Evolutionary conservation across 2,329 filamentous ascomycete species (phyloP).

Genomic region (Celoporthe dispersa): DNA sequence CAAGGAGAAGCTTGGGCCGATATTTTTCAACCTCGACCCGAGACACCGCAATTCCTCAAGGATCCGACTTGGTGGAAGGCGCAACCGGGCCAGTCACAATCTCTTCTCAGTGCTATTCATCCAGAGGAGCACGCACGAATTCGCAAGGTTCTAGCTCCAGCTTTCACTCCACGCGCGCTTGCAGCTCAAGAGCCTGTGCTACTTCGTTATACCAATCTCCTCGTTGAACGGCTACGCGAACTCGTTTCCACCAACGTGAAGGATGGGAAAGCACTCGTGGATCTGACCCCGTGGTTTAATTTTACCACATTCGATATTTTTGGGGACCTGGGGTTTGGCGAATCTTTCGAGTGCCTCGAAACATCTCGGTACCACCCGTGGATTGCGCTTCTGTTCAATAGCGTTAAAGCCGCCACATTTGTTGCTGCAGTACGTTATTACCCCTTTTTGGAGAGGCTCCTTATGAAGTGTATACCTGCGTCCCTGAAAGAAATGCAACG

Average conservation of each 20-base stretch:
- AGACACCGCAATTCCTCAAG: constrained; percentile 34
- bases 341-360: constrained; percentile 43
- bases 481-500: constrained; percentile 31
- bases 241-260: constrained; percentile 3
- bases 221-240: constrained; percentile 34
- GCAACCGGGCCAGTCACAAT: constrained; percentile 33
- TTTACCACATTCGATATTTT: constrained; percentile 45
- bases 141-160: constrained; percentile 34
- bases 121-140: constrained; percentile 34
- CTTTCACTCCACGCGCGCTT: constrained; percentile 36
- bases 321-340: constrained; percentile 50
- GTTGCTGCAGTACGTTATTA: constrained; percentile 34
- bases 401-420: constrained; percentile 33
- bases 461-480: constrained; percentile 10
- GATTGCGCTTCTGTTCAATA: constrained; percentile 36
- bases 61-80: constrained; percentile 37
- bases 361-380: constrained; percentile 37
- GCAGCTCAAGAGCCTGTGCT: constrained; percentile 38
- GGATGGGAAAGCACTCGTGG: background rate
- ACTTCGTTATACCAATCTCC: constrained; percentile 34
- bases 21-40: constrained; percentile 5
- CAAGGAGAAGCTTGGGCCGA: constrained; percentile 15
- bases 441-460: constrained; percentile 25
- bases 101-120: constrained; percentile 37
- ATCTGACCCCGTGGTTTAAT: constrained; percentile 36